Evolutionary conservation across 2,329 filamentous ascomycete genomes (phyloP), one percentile per base, ranked within the genome.

Genomic region (Nectriaceae sp.): DNA sequence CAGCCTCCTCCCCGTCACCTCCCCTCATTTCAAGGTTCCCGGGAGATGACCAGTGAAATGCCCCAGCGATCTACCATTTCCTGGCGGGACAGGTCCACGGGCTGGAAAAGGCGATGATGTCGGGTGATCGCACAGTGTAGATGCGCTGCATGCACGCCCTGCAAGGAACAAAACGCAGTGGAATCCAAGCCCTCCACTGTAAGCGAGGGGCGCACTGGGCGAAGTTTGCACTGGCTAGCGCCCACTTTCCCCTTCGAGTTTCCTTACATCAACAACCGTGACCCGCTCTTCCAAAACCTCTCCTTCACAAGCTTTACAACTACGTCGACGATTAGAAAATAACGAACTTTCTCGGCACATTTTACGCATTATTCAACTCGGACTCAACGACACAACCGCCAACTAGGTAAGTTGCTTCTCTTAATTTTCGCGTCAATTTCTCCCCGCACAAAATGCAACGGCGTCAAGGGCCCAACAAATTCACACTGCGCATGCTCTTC

Each of bases 261-360:
- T 18, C 42, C 35, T 52, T 54, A 57, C 50, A 51, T 56, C 49
- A 56, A 52, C 53, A 22, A 26, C 38, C 29, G 31, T 37, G 59
- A 54, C 59, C 59, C 59, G 59, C 59, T 55, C 52, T 46, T 55
- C 54, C 37, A 53, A 58, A 57, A 55, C 49, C 57, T 57, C 56
- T 56, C 56, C 56, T 46, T 49, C 54, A 52, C 57, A 47, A 51
- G 49, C 37, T 20, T 21, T 18, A n/a, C n/a, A 8, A 8, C 26
- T 8, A 31, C 26, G 8, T 8, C 26, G 15, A 31, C 8, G 15
- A 8, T 31, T 15, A 8, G 8, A 31, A 31, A 15, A 15, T 31
- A 6, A 15, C 16, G 6, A 36, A 36, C 24, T 29, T 36, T 18
- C 11, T 8, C 26, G 15, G 26, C 26, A 31, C 26, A 15, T 31